Conservation (phyloP, 2,329 filamentous ascomycete species). For the Cercospora citrullina region DNA sequence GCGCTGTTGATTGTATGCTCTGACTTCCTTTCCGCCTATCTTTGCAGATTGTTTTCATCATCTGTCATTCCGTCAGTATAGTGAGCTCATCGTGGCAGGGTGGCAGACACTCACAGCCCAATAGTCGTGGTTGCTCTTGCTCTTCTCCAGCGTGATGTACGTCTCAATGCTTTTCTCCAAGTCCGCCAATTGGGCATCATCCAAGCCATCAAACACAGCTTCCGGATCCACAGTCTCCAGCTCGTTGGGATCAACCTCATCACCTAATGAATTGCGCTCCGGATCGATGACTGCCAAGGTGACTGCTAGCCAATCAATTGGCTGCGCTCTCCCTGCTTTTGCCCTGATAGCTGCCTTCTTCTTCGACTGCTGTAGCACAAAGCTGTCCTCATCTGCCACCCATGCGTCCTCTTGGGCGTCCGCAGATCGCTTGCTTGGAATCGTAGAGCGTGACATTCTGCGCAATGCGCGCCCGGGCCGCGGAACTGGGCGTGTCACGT, state of each 20-base stretch:
- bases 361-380: conserved; percentile 94
- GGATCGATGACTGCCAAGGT: conserved; percentile 85
- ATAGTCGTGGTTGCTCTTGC: conserved; percentile 76
- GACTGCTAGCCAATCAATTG: conserved; percentile 91
- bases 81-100: conserved; percentile 14
- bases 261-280: conserved; percentile 75
- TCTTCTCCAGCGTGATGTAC: conserved; percentile 78
- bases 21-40: conserved; percentile 68
- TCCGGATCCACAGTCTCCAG: conserved; percentile 78
- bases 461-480: neutral
- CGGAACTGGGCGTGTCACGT: conserved; percentile 15
- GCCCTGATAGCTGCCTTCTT: conserved; percentile 97
- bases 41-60: conserved; percentile 78
- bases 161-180: conserved; percentile 79
- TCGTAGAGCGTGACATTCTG: conserved; percentile 37
- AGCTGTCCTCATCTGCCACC: conserved; percentile 92
- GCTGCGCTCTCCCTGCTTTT: conserved; percentile 83
- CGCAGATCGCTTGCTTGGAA: conserved; percentile 45
- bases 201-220: conserved; percentile 73
- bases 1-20: conserved; percentile 60
- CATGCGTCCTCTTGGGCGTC: conserved; percentile 60
- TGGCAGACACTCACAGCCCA: conserved; percentile 63
- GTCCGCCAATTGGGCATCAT: conserved; percentile 66
- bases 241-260: conserved; percentile 72
- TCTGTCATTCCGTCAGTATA: conserved; percentile 49